phyloP scores from a whole-genome alignment of 306 rosid genomes.

The Casuarina equisetifolia region DNA sequence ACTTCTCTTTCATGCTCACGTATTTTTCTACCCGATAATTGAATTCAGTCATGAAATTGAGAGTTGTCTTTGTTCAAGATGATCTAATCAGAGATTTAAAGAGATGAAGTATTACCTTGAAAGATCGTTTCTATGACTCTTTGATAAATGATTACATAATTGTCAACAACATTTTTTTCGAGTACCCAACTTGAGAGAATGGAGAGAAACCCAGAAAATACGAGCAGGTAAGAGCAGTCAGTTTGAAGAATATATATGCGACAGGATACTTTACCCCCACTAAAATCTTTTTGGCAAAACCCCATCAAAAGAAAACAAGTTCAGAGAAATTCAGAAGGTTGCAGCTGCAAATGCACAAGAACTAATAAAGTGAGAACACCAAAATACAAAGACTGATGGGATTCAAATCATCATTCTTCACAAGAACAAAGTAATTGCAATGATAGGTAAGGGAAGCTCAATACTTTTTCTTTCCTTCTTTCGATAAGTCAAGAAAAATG shows the following conservation, averaged over 20 bases:
- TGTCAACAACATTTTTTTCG: neutral
- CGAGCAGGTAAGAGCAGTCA: neutral
- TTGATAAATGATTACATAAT: neutral
- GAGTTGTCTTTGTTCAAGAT: neutral
- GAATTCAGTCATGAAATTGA: neutral
- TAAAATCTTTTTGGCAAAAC: neutral
- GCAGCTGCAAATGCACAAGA: neutral
- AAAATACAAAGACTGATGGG: neutral
- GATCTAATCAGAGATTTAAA: neutral
- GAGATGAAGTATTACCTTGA: neutral
- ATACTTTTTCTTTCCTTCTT: neutral
- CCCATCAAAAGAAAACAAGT: neutral
- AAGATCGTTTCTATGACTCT: neutral
- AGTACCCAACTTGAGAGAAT: too few species aligned
- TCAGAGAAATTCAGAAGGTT: neutral
- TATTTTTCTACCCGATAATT: neutral
- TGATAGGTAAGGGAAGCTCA: neutral
- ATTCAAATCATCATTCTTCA: slow-evolving; percentile 4
- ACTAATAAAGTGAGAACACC: neutral
- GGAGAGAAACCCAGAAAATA: neutral
- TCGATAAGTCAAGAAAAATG: neutral
- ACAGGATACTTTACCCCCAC: neutral
- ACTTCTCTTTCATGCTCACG: neutral
- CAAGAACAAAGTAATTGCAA: slow-evolving; percentile 8
- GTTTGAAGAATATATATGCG: neutral